These are phyloP conservation scores for Dendrobium huoshanense DNA, from an alignment of 106 monocot genomes.

Conservation along the genomic window DNA sequence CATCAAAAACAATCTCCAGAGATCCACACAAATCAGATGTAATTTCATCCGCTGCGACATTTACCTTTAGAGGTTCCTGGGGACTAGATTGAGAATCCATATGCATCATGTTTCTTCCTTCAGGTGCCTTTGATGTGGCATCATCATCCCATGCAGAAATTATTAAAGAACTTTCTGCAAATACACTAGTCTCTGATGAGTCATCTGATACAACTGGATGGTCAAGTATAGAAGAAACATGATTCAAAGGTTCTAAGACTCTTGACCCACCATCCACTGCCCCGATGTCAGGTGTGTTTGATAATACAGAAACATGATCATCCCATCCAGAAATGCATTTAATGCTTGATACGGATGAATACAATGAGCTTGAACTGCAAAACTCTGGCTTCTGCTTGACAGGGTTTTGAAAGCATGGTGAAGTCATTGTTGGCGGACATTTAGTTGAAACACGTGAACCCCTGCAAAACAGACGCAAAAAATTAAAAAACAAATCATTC, in stretches of 20 bases:
- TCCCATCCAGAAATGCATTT: constrained; percentile 6
- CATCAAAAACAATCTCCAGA: not conserved
- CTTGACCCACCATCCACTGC: constrained; percentile 16
- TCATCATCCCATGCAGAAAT: constrained; percentile 3
- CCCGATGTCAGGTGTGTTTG: too few species aligned
- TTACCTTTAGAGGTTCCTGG: not conserved
- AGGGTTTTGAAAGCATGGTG: constrained; percentile 20
- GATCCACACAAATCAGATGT: too few species aligned
- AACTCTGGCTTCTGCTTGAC: constrained; percentile 28
- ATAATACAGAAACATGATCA: too few species aligned
- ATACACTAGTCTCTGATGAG: not conserved
- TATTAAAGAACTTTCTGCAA: not conserved
- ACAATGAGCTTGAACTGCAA: constrained; percentile 3
- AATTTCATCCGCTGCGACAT: too few species aligned
- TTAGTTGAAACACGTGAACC: constrained; percentile 38
- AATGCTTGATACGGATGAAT: constrained; percentile 14
- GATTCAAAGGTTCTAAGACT: constrained; percentile 13
- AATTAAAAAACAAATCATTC: constrained; percentile 2
- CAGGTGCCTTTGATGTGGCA: constrained; percentile 5
- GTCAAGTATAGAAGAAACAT: constrained; percentile 5
- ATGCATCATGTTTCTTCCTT: not conserved
- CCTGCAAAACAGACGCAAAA: constrained; percentile 22
- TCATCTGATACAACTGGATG: constrained; percentile 5
- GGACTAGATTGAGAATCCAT: constrained; percentile 6
- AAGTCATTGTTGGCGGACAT: constrained; percentile 12